Conservation (phyloP, 352 stramenopile genomes). For the Globisporangium parvum region DNA sequence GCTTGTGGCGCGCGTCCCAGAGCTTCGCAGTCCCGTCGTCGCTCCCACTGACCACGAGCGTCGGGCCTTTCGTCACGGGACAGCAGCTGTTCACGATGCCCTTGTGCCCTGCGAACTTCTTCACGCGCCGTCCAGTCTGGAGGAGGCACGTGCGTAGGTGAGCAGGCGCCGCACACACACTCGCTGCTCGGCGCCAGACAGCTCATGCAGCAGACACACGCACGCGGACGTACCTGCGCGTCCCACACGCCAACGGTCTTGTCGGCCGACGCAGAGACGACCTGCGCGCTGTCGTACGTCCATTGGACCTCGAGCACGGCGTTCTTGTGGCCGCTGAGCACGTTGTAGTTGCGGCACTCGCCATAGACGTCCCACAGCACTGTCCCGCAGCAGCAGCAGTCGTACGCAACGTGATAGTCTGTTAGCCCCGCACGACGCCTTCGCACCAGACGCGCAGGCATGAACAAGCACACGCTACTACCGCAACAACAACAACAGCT, state of each 20-base stretch:
- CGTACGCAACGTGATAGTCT: background rate
- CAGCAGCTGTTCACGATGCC: slow-evolving; percentile 90
- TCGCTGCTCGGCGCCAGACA: background rate
- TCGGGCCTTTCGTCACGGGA: slow-evolving; percentile 73
- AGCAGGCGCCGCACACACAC: no score
- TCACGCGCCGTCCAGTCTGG: slow-evolving; percentile 74
- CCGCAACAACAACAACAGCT: background rate
- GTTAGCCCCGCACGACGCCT: no score
- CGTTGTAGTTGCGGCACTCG: slow-evolving; percentile 91
- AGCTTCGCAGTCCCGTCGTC: slow-evolving; percentile 89
- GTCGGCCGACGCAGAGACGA: slow-evolving; percentile 91
- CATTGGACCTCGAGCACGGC: slow-evolving; percentile 91
- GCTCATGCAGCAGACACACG: no score
- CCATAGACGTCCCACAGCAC: slow-evolving; percentile 89
- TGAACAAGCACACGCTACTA: background rate
- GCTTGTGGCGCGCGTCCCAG: slow-evolving; percentile 87
- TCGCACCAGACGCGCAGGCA: no score
- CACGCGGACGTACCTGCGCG: slow-evolving; percentile 26
- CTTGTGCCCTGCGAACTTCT: slow-evolving; percentile 81
- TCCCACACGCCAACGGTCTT: slow-evolving; percentile 90
- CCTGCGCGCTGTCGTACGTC: slow-evolving; percentile 80
- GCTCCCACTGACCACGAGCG: slow-evolving; percentile 82
- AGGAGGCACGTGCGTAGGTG: slow-evolving; percentile 25
- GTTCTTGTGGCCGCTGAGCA: slow-evolving; percentile 95
- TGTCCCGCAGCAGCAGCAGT: slow-evolving; percentile 12